A percentile compares a stretch with the other conserved stretches of the same genome.
These are phyloP conservation scores for Parmales sp. DNA, from an alignment of 108 stramenopile species.

Conservation along the genomic window DNA sequence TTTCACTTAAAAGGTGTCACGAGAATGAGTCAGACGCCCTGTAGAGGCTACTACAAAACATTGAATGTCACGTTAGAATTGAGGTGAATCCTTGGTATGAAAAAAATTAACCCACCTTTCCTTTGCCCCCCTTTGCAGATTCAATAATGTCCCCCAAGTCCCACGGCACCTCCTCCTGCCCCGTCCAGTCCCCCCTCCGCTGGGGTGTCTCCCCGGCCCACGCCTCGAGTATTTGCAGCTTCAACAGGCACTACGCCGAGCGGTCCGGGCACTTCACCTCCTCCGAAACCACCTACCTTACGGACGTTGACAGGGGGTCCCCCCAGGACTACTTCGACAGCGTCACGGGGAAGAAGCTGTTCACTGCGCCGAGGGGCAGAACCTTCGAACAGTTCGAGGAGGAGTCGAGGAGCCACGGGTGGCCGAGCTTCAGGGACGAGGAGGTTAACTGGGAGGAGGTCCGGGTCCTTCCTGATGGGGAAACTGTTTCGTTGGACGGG, in stretches of 20 bases:
- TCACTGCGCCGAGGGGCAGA: constrained; percentile 48
- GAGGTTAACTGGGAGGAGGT: constrained; percentile 78
- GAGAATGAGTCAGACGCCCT: too few relatives aligned
- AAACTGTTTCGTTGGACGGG: constrained; percentile 68
- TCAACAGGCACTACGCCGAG: constrained; percentile 43
- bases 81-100: too few relatives aligned
- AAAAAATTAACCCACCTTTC: too few relatives aligned
- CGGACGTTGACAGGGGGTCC: neutral
- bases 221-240: constrained; percentile 64
- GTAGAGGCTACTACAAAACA: too few relatives aligned
- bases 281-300: neutral
- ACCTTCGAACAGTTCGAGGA: constrained; percentile 52
- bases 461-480: constrained; percentile 65
- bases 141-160: constrained; percentile 48
- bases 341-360: constrained; percentile 35
- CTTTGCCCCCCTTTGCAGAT: too few relatives aligned
- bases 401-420: constrained; percentile 61
- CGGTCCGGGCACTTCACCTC: constrained; percentile 9
- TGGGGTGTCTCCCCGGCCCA: constrained; percentile 42
- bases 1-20: too few relatives aligned
- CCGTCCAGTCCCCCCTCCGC: constrained; percentile 53
- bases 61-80: too few relatives aligned
- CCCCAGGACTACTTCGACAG: neutral
- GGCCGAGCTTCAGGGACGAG: constrained; percentile 69
- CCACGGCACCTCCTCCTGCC: constrained; percentile 51